Conservation (phyloP, 192 early-diverging fungal genomes). For the Phlyctochytrium arcticum region DNA sequence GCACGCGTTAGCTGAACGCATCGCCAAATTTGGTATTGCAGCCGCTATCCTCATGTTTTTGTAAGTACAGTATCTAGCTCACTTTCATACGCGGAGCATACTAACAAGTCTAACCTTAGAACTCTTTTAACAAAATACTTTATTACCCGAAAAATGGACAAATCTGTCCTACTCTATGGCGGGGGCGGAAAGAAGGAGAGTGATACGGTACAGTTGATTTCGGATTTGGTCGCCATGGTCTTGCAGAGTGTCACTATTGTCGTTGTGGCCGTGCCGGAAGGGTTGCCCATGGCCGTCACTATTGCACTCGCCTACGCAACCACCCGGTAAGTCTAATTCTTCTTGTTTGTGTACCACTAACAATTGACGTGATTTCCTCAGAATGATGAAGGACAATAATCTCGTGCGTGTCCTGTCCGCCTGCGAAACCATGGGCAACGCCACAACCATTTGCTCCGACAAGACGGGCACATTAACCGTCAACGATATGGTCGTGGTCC, state of each 20-base stretch:
- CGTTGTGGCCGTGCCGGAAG: constrained; percentile 97
- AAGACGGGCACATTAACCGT: constrained; percentile 97
- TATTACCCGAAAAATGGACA: not conserved
- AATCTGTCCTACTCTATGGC: no score
- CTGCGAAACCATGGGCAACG: constrained; percentile 97
- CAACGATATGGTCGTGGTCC: constrained; percentile 92
- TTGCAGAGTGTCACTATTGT: constrained; percentile 75
- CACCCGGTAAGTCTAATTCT: no score
- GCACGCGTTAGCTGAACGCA: constrained; percentile 80
- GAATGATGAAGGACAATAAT: constrained; percentile 96
- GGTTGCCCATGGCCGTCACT: constrained; percentile 94
- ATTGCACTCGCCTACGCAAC: constrained; percentile 92
- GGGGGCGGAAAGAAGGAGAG: no score
- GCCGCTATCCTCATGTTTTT: constrained; percentile 84
- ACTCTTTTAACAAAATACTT: not conserved
- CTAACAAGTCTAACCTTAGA: not conserved
- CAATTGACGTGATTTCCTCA: no score
- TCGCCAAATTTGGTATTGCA: constrained; percentile 84
- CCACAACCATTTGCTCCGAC: constrained; percentile 96
- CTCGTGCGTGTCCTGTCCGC: constrained; percentile 90
- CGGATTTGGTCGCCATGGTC: not conserved
- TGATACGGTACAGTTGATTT: no score
- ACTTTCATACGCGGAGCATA: no score
- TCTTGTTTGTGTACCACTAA: no score
- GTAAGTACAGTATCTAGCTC: constrained; percentile 57